A percentile compares a stretch with the other conserved stretches of the same genome.
Conservation (phyloP, 1,284 basidiomycete species). For the Mycena sp. region DNA sequence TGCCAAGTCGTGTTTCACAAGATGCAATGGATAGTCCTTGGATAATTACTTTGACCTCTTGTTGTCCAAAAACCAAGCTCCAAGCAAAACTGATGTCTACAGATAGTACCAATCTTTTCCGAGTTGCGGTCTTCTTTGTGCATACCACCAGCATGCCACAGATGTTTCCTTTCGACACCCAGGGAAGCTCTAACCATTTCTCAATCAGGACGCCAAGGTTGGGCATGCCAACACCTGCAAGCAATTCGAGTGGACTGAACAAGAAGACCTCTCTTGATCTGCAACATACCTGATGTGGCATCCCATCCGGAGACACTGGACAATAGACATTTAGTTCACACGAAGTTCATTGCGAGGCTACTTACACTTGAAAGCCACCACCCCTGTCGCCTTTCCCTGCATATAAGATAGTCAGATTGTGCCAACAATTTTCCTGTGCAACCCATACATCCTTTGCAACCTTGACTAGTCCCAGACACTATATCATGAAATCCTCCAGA, state of each 20-base stretch:
- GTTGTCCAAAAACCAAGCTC: too few relatives aligned
- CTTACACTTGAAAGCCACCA: slow-evolving; percentile 43
- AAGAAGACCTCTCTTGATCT: too few relatives aligned
- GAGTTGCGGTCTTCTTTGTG: too few relatives aligned
- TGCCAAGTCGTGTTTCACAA: too few relatives aligned
- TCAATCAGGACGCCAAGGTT: slow-evolving; percentile 38
- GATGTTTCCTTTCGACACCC: too few relatives aligned
- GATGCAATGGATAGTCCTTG: too few relatives aligned
- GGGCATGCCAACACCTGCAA: slow-evolving; percentile 36
- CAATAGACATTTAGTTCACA: background rate
- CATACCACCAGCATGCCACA: too few relatives aligned
- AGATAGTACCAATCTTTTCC: too few relatives aligned
- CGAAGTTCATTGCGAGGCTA: background rate
- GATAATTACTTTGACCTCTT: too few relatives aligned
- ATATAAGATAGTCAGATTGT: background rate
- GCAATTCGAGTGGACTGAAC: background rate
- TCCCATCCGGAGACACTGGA: slow-evolving; percentile 19
- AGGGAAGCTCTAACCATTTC: slow-evolving; percentile 37
- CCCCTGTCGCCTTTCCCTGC: slow-evolving; percentile 40
- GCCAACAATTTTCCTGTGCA: background rate
- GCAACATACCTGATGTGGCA: slow-evolving; percentile 31
- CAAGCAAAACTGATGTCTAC: too few relatives aligned
- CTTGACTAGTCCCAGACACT: slow-evolving; percentile 37
- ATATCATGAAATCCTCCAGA: slow-evolving; percentile 53
- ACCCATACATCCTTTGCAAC: slow-evolving; percentile 39